Conservation (phyloP, 768 basidiomycete species). For the Cyclocybe cylindracea region DNA sequence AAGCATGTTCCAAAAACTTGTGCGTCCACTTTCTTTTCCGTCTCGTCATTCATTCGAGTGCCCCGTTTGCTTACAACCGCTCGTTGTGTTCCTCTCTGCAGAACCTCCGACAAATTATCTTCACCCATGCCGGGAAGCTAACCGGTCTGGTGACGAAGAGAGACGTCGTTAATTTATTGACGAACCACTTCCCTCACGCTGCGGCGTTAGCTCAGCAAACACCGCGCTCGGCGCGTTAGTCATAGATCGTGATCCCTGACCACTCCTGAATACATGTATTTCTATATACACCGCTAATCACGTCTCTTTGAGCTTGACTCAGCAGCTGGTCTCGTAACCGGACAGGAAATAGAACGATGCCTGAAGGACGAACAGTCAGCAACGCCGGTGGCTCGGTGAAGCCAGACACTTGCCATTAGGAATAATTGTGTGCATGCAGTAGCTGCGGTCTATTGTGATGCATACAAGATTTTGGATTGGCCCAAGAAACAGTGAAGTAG, state of each 20-base stretch:
- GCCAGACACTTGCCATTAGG: too few species aligned
- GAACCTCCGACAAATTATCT: conserved; percentile 71
- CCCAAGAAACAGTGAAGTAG: conserved; percentile 2
- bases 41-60: background rate
- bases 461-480: conserved; percentile 10
- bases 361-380: too few species aligned
- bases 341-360: too few species aligned
- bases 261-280: background rate
- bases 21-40: conserved; percentile 21
- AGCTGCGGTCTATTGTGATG: conserved; percentile 12
- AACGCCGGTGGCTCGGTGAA: too few species aligned
- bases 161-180: conserved; percentile 62
- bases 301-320: background rate
- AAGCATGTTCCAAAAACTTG: conserved; percentile 75
- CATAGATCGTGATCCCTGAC: background rate
- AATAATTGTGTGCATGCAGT: too few species aligned
- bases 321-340: too few species aligned
- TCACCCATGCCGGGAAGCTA: conserved; percentile 59
- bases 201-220: conserved; percentile 33
- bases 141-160: conserved; percentile 70
- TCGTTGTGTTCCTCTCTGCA: conserved; percentile 21
- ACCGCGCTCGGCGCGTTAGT: conserved; percentile 7
- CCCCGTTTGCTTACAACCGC: background rate
- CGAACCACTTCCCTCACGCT: conserved; percentile 57
- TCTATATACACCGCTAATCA: background rate